These are phyloP conservation scores for Pseudocercospora eumusae DNA, from an alignment of 2,329 filamentous ascomycete genomes.

Conservation along the genomic window DNA sequence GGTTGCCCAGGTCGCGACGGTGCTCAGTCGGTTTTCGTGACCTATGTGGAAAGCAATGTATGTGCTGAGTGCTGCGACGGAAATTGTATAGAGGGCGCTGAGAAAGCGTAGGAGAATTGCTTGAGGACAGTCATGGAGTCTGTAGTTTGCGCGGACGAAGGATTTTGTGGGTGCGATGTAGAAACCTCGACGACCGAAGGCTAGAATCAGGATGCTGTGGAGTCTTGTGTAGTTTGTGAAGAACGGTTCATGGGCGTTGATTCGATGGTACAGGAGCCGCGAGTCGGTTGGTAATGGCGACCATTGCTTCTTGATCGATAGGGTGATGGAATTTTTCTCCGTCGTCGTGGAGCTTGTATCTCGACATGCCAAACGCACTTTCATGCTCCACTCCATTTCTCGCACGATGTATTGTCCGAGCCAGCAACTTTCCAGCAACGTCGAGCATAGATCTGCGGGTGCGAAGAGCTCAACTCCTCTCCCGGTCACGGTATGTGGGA, in stretches of 20 bases:
- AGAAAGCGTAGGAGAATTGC: neutral
- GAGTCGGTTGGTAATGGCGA: neutral
- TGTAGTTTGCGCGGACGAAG: neutral
- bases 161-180: neutral
- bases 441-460: neutral
- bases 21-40: neutral
- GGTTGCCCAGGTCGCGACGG: neutral
- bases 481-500: neutral
- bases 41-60: neutral
- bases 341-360: neutral
- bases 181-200: neutral
- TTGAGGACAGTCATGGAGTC: neutral
- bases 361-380: neutral
- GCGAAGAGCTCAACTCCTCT: neutral
- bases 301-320: neutral
- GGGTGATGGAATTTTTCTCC: neutral
- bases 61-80: neutral
- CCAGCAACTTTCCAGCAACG: neutral
- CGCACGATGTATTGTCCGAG: neutral
- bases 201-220: neutral
- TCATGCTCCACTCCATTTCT: neutral
- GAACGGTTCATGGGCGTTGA: neutral
- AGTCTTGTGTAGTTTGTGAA: neutral
- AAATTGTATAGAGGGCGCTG: neutral
- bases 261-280: neutral